These are phyloP conservation scores for Diaporthe helianthi DNA, from an alignment of 2,329 filamentous ascomycete species.

Conservation along the genomic window DNA sequence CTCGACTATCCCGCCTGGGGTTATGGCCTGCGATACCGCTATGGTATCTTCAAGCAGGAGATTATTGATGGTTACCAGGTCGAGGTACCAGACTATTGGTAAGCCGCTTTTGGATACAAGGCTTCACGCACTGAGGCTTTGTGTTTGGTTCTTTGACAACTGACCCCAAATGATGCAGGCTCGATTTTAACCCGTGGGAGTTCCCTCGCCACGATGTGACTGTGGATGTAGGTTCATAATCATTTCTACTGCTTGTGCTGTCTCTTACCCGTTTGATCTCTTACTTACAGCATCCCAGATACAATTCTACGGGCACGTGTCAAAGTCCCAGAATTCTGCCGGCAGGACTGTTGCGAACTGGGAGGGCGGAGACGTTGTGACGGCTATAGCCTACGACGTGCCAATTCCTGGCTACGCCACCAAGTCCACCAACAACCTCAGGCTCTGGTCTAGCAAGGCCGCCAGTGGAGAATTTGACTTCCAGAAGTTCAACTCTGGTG, in stretches of 20 bases:
- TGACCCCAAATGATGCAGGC: no score
- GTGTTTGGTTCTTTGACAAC: no score
- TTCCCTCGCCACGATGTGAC: slow-evolving; percentile 95
- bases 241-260: background rate
- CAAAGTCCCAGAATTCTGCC: slow-evolving; percentile 74
- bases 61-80: slow-evolving; percentile 98
- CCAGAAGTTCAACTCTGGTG: slow-evolving; percentile 96
- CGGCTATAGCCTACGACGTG: slow-evolving; percentile 92
- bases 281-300: slow-evolving; percentile 56
- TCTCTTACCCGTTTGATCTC: background rate
- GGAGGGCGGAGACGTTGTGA: slow-evolving; percentile 93
- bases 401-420: slow-evolving; percentile 91
- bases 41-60: slow-evolving; percentile 99
- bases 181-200: slow-evolving; percentile 98
- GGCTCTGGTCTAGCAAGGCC: slow-evolving; percentile 97
- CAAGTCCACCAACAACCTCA: slow-evolving; percentile 91
- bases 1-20: slow-evolving; percentile 98
- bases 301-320: slow-evolving; percentile 91
- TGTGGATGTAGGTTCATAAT: slow-evolving; percentile 69
- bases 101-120: no score
- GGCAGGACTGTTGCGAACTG: slow-evolving; percentile 80
- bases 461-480: slow-evolving; percentile 98
- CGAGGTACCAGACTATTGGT: slow-evolving; percentile 94
- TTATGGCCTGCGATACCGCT: slow-evolving; percentile 93
- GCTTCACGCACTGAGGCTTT: no score